Base-by-base conservation (phyloP, 352 stramenopile species). In the Pythium monospermum region DNA sequence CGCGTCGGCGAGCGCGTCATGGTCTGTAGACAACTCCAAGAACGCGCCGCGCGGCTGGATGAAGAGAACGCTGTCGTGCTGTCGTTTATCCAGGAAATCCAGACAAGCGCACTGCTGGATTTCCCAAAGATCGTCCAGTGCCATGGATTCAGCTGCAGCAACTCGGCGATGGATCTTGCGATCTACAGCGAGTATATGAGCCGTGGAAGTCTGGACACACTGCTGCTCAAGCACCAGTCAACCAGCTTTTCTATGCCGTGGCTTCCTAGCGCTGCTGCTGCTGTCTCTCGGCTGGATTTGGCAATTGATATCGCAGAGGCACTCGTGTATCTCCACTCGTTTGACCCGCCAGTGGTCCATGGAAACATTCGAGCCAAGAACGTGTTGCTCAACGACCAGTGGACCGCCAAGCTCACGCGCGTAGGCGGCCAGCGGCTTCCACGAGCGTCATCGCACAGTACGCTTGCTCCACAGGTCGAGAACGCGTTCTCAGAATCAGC, bases 271-370 rank as follows among this genome's bases (percentile, higher is more conserved):
- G n/a, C n/a, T n/a, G n/a, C n/a, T n/a, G n/a, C 6, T 4, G n/a
- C 28, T 19, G 18, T 13, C n/a, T 11, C 27, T 22, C 28, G 44
- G 4, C 30, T 41, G 16, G 26, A 31, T 25, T 4, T 86, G 49
- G 75, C 75, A 0, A 38, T 79, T 16, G 75, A 81, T 38, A 62
- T 84, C 12, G 71, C 66, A 1, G 70, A 86, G n/a, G 75, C 75
- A 0, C 55, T 86, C 2, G 66, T 73, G 1, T 86, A 83, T n/a
- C 63, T 86, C 35, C 80, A 91, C 53, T 74, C 77, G 1, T 44
- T 46, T 18, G 47, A 54, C 10, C 44, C 44, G 18, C 44, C 44
- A 10, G 44, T 53, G 13, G 46, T 53, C 2, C 46, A 53, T 23
- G 46, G 46, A 5, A 36, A 33, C 35, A 23, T 53, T 15, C 23